These are phyloP conservation scores for Fusarium domesticum DNA, from an alignment of 2,329 filamentous ascomycete species.

Conservation along the genomic window DNA sequence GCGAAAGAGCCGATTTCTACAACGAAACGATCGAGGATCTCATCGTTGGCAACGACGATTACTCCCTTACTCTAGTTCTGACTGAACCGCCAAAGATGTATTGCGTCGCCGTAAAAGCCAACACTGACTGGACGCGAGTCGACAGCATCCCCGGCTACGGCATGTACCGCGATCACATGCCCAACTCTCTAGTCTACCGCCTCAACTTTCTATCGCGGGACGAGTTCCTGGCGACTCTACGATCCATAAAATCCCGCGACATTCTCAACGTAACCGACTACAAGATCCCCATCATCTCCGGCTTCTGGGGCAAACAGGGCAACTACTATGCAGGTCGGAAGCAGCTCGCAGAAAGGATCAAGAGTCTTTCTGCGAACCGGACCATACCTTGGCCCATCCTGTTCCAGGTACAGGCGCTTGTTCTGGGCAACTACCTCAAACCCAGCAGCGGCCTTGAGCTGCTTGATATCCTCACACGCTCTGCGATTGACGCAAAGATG, in stretches of 20 bases:
- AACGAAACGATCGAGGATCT: constrained; percentile 48
- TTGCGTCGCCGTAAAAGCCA: constrained; percentile 7
- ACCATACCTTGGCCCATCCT: constrained; percentile 48
- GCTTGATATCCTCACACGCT: constrained; percentile 40
- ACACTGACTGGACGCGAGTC: constrained; percentile 29
- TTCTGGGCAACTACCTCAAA: constrained; percentile 60
- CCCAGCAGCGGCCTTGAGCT: constrained; percentile 51
- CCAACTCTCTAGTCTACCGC: constrained; percentile 46
- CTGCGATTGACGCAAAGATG: constrained; percentile 27
- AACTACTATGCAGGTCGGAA: constrained; percentile 17
- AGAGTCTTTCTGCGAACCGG: constrained; percentile 23
- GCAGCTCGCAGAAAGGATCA: constrained; percentile 18
- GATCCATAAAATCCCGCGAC: constrained; percentile 24
- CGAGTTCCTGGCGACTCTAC: constrained; percentile 8
- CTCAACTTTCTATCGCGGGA: constrained; percentile 17
- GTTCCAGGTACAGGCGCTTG: constrained; percentile 63
- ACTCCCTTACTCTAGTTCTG: constrained; percentile 50
- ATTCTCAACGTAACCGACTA: constrained; percentile 25
- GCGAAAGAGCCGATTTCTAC: constrained; percentile 44
- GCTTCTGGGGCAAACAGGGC: constrained; percentile 11
- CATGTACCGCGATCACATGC: constrained; percentile 11
- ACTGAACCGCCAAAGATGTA: constrained; percentile 51
- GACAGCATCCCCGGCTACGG: constrained; percentile 25
- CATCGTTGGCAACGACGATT: constrained; percentile 35
- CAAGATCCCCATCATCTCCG: constrained; percentile 18